Conservation (phyloP, 805 yeast genomes). For the Candida peoriensis region DNA sequence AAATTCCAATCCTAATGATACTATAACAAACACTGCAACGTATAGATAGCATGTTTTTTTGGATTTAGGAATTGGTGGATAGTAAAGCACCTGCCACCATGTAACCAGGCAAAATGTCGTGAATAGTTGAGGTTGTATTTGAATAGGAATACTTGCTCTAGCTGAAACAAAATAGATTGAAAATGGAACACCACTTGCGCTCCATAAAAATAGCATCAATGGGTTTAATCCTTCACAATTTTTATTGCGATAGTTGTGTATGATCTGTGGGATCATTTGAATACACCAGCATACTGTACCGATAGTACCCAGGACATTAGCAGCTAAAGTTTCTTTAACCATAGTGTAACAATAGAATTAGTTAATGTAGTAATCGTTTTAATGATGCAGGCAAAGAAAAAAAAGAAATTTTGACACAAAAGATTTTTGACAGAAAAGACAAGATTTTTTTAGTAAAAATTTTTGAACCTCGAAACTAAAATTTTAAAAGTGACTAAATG, state of each 20-base stretch:
- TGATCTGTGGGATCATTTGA: conserved; percentile 82
- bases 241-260: conserved; percentile 66
- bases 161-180: conserved; percentile 75
- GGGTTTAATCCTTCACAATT: conserved; percentile 85
- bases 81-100: conserved; percentile 61
- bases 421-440: too few species aligned
- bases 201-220: conserved; percentile 80
- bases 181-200: conserved; percentile 70
- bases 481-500: too few species aligned
- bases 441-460: too few species aligned
- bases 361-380: too few species aligned
- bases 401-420: too few species aligned
- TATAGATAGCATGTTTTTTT: conserved; percentile 31
- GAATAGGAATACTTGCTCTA: conserved; percentile 69
- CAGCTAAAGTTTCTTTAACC: conserved; percentile 33
- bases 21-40: conserved; percentile 33
- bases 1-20: conserved; percentile 56
- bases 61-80: conserved; percentile 59
- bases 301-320: conserved; percentile 74
- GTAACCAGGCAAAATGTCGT: conserved; percentile 62
- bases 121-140: conserved; percentile 85
- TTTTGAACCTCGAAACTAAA: too few species aligned
- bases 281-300: conserved; percentile 94
- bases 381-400: too few species aligned
- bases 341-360: background rate